Base-by-base conservation (phyloP, 208 protist species). In the Trypanosoma melophagium region DNA sequence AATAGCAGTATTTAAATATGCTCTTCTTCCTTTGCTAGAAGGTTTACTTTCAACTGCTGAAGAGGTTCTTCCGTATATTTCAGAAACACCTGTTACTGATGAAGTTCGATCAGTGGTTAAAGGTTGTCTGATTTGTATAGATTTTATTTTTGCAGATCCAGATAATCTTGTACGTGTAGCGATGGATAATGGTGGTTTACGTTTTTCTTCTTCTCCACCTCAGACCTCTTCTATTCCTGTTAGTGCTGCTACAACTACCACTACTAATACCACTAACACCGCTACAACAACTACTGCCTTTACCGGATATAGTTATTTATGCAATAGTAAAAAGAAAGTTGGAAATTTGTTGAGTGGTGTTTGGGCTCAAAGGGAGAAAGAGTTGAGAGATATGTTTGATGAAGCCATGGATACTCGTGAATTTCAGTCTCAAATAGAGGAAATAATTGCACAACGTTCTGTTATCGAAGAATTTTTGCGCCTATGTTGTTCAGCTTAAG, bases 11-110 rank as follows among this genome's bases (percentile, higher is more conserved):
- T 89, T 93, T 62, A 71, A 79, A 59, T 90, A 84, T 71, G 84
- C 74, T 21, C 74, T 93, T 17, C 58, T 95, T 22, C 87, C 90
- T 38, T 71, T 95, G n/a, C 66, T 95, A 28, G 85, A 93, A 50
- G 87, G 87, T 3, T 60, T 93, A 19, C 55, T 95, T 9, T 85
- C 84, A 10, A 87, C 90, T 7, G 82, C 86, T 0, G 76, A 93
- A 25, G 87, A 90, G 31, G 79, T 92, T 31, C 66, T 93, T 50
- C 81, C 87, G 7, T 82, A 86, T 52, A 64, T 87, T 8, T 54
- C 74, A 68, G 81, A 92, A 47, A 54, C 51, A 2, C 68, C 70
- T 2, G 77, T 95, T 0, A 80, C 71, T 22, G 69, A 88, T 24
- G 83, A 92, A 58, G 81, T 90, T 17, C 45, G 77, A 21, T 93